Conservation (phyloP, 2,329 filamentous ascomycete genomes). For the Alternaria longipes region DNA sequence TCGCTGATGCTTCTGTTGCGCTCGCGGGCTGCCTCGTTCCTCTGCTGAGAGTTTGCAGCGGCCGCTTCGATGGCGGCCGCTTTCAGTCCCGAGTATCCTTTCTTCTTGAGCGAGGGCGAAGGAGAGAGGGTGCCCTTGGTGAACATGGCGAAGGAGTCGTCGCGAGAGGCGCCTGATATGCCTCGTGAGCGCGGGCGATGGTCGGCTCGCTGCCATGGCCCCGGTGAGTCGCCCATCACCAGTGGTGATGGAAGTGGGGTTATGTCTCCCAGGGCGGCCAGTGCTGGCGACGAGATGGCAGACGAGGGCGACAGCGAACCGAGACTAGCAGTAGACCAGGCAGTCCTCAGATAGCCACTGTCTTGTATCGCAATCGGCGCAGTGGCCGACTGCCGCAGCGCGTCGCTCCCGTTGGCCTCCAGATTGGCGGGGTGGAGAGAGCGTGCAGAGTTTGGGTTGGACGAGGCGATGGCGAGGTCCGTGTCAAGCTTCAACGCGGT, state of each 20-base stretch:
- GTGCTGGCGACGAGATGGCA: slow-evolving; percentile 58
- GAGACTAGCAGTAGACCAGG: slow-evolving; percentile 56
- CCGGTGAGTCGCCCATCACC: slow-evolving; percentile 53
- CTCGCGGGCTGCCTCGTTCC: slow-evolving; percentile 59
- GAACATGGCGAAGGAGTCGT: slow-evolving; percentile 45
- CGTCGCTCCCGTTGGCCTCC: slow-evolving; percentile 42
- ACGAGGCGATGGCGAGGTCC: slow-evolving; percentile 45
- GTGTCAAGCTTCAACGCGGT: slow-evolving; percentile 38
- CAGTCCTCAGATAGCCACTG: slow-evolving; percentile 50
- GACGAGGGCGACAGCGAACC: slow-evolving; percentile 58
- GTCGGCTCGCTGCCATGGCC: slow-evolving; percentile 53
- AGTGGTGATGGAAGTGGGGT: slow-evolving; percentile 63
- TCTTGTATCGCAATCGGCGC: slow-evolving; percentile 51
- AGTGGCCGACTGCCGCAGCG: slow-evolving; percentile 46
- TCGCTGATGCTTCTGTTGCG: slow-evolving; percentile 89
- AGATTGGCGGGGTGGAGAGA: slow-evolving; percentile 40
- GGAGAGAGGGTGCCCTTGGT: slow-evolving; percentile 47
- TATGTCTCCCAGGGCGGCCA: slow-evolving; percentile 59
- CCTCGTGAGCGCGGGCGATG: slow-evolving; percentile 48
- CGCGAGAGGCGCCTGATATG: slow-evolving; percentile 40
- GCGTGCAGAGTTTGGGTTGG: slow-evolving; percentile 27
- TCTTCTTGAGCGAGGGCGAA: slow-evolving; percentile 56
- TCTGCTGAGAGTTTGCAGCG: slow-evolving; percentile 44
- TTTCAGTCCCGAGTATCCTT: slow-evolving; percentile 57
- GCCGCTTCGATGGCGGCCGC: slow-evolving; percentile 53